Evolutionary conservation across 768 basidiomycete genomes (phyloP).

Genomic region (Serendipita indica): DNA sequence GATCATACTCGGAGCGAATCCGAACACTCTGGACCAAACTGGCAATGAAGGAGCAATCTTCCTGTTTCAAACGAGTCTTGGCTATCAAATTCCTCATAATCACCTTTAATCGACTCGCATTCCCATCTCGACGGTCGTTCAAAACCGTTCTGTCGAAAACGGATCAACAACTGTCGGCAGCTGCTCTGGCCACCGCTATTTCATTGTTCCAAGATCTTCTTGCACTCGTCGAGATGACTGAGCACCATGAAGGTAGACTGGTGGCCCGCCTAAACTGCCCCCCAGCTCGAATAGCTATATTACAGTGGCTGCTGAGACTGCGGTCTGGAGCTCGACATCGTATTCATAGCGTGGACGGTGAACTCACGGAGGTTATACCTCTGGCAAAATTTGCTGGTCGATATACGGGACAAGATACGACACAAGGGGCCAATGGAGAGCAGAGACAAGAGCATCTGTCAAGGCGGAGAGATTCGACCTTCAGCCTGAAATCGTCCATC

Average conservation of each 20-base stretch:
- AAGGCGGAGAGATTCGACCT: too few species aligned
- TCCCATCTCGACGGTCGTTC: constrained; percentile 32
- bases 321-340: constrained; percentile 83
- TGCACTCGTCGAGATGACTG: constrained; percentile 25
- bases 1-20: neutral
- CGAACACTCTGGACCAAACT: neutral
- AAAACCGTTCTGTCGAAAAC: neutral
- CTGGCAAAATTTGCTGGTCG: constrained; percentile 38
- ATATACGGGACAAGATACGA: constrained; percentile 45
- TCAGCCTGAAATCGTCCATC: too few species aligned
- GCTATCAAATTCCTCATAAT: constrained; percentile 50
- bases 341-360: constrained; percentile 41
- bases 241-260: constrained; percentile 13
- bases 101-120: constrained; percentile 54
- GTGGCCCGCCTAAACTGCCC: constrained; percentile 28
- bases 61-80: constrained; percentile 29
- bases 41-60: neutral
- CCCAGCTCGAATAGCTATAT: constrained; percentile 48
- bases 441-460: too few species aligned
- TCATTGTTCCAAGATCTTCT: constrained; percentile 40
- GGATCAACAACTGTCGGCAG: constrained; percentile 28
- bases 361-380: constrained; percentile 24
- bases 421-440: too few species aligned
- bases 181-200: constrained; percentile 38
- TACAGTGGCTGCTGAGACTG: constrained; percentile 81